These are phyloP conservation scores for Ophiocordyceps camponoti-saundersi DNA, from an alignment of 2,329 filamentous ascomycete species.

Conservation along the genomic window DNA sequence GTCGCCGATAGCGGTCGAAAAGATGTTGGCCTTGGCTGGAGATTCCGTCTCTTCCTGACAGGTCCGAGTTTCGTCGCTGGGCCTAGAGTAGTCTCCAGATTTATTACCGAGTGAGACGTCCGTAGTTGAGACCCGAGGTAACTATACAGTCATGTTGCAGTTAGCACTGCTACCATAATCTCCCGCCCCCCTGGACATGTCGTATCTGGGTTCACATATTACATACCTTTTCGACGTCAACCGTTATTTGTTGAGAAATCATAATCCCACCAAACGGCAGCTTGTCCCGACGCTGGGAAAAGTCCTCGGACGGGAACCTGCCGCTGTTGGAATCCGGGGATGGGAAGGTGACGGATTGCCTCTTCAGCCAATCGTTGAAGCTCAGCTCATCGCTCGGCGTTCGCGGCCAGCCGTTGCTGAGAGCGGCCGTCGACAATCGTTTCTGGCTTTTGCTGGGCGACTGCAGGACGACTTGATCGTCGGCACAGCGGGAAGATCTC, in stretches of 20 bases:
- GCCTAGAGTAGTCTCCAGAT: neutral
- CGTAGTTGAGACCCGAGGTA: neutral
- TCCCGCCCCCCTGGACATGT: neutral
- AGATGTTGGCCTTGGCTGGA: constrained; percentile 1
- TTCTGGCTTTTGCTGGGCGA: constrained; percentile 4
- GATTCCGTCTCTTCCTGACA: constrained; percentile 1
- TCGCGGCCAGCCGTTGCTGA: constrained; percentile 1
- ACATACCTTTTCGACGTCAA: constrained; percentile 22
- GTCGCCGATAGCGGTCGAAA: constrained; percentile 4
- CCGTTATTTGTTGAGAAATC: constrained; percentile 42
- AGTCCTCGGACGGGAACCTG: constrained; percentile 2
- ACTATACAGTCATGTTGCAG: neutral
- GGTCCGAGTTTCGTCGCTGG: neutral
- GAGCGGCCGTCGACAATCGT: constrained; percentile 1
- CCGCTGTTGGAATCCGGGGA: constrained; percentile 6
- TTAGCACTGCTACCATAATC: neutral
- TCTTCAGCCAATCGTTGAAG: constrained; percentile 4
- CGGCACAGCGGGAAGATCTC: neutral
- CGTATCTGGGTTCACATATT: neutral
- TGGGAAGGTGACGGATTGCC: neutral
- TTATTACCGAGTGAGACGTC: neutral
- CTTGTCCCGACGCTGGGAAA: constrained; percentile 7
- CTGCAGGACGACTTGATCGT: neutral
- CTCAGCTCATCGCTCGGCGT: constrained; percentile 3
- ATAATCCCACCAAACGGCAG: constrained; percentile 37